Conservation (phyloP, 1,284 basidiomycete genomes). For the Cerrena zonata region DNA sequence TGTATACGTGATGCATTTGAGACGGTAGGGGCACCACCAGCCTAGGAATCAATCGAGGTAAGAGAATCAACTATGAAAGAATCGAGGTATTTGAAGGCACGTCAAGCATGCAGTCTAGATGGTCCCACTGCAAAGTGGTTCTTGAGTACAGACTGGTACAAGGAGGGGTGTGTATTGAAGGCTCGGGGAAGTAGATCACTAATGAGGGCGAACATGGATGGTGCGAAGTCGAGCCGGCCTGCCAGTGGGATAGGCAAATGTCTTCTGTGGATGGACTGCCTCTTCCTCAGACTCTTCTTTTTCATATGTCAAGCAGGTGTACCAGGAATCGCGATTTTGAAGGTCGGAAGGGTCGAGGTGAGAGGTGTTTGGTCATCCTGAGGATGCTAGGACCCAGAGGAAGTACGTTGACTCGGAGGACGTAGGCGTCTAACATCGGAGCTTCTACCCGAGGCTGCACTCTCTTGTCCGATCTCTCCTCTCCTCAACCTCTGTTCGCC, state of each 20-base stretch:
- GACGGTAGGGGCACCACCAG: slow-evolving; percentile 41
- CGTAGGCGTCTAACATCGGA: no score
- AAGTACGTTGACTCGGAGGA: no score
- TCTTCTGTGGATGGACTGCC: slow-evolving; percentile 71
- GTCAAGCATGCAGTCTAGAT: slow-evolving; percentile 30
- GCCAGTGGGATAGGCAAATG: slow-evolving; percentile 75
- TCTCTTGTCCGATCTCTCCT: no score
- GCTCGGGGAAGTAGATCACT: slow-evolving; percentile 18
- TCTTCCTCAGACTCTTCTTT: slow-evolving; percentile 58
- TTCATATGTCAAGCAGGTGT: slow-evolving; percentile 27
- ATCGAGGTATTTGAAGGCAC: slow-evolving; percentile 29
- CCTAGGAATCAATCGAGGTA: slow-evolving; percentile 42
- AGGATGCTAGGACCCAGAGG: slow-evolving; percentile 19
- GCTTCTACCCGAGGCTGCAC: no score
- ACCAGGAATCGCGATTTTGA: slow-evolving; percentile 31
- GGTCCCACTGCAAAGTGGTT: slow-evolving; percentile 30
- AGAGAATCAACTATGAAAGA: slow-evolving; percentile 40
- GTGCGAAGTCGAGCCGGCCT: slow-evolving; percentile 62
- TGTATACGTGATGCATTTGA: slow-evolving; percentile 35
- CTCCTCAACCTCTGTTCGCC: no score
- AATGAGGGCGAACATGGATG: slow-evolving; percentile 25
- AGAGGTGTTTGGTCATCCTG: slow-evolving; percentile 19
- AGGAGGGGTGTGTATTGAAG: no score
- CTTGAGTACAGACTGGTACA: slow-evolving; percentile 8
- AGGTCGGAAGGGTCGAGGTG: slow-evolving; percentile 19